phyloP scores from a whole-genome alignment of 1,139 yeast genomes.

The Debaryomyces psychrophilus region DNA sequence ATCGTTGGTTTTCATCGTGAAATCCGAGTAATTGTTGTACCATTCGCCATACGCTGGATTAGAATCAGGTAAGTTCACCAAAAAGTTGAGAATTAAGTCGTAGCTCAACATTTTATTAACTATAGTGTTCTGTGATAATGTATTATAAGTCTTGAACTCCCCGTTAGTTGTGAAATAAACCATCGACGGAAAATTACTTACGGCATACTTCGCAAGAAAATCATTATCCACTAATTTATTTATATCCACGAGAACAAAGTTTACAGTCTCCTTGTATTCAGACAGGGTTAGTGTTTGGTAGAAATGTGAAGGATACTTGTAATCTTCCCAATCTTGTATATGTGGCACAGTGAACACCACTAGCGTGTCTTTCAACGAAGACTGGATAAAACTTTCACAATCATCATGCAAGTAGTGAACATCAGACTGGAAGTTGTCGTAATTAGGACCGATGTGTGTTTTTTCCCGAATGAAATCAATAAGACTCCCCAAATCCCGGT shows the following conservation, averaged over 20 bases:
- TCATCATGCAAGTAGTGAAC: conserved; percentile 17
- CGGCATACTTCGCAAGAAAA: conserved; percentile 26
- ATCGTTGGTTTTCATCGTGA: conserved; percentile 16
- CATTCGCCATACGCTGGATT: conserved; percentile 23
- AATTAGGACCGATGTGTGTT: conserved; percentile 24
- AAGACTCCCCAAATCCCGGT: conserved; percentile 30
- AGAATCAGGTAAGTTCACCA: conserved; percentile 21
- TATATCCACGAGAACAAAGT: conserved; percentile 33
- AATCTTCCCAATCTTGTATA: conserved; percentile 35
- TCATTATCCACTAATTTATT: conserved; percentile 24
- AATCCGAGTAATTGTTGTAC: conserved; percentile 20
- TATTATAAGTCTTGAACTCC: conserved; percentile 30
- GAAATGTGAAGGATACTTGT: conserved; percentile 39
- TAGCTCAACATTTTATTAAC: conserved; percentile 24
- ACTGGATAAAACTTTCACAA: conserved; percentile 9
- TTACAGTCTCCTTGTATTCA: conserved; percentile 12
- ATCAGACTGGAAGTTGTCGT: conserved; percentile 19
- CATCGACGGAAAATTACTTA: conserved; percentile 41
- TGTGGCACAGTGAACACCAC: conserved; percentile 32
- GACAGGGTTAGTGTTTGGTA: conserved; percentile 32
- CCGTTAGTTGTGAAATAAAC: conserved; percentile 27
- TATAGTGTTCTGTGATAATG: conserved; percentile 30
- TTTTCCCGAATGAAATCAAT: conserved; percentile 26
- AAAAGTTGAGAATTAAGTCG: conserved; percentile 24
- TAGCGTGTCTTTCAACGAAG: conserved; percentile 19